These are phyloP conservation scores for Colletotrichum magnum DNA, from an alignment of 2,329 filamentous ascomycete genomes.

Conservation along the genomic window DNA sequence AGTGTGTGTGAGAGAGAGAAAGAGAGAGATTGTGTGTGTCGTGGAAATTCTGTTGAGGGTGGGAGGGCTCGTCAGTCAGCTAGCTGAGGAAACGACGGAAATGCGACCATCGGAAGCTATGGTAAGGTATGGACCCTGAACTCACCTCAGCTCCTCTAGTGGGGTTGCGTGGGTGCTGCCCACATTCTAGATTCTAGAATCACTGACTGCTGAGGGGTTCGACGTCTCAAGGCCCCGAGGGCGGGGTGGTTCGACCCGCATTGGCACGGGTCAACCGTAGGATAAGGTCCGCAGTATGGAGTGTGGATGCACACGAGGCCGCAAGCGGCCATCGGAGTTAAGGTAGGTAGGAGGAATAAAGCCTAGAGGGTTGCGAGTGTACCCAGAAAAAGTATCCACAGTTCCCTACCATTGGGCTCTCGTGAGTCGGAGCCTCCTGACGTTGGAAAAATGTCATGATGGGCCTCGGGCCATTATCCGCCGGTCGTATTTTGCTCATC, in stretches of 20 bases:
- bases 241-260: conserved; percentile 29
- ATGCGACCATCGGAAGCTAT: conserved; percentile 40
- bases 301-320: conserved; percentile 7
- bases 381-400: conserved; percentile 21
- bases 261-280: conserved; percentile 33
- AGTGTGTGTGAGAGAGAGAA: no score
- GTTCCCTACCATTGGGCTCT: conserved; percentile 27
- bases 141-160: conserved; percentile 35
- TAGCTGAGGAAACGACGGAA: conserved; percentile 19
- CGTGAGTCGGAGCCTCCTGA: conserved; percentile 16
- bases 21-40: conserved; percentile 2
- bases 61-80: conserved; percentile 25
- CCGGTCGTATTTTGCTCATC: conserved; percentile 35
- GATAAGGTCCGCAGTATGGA: conserved; percentile 37
- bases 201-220: conserved; percentile 38
- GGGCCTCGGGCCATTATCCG: conserved; percentile 38
- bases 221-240: conserved; percentile 4
- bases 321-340: conserved; percentile 22
- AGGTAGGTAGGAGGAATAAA: no score
- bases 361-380: neutral
- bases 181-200: conserved; percentile 40
- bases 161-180: conserved; percentile 23
- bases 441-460: conserved; percentile 35
- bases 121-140: conserved; percentile 42
- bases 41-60: conserved; percentile 31